phyloP scores from a whole-genome alignment of 1,284 basidiomycete species.

The Irpex lacteus region DNA sequence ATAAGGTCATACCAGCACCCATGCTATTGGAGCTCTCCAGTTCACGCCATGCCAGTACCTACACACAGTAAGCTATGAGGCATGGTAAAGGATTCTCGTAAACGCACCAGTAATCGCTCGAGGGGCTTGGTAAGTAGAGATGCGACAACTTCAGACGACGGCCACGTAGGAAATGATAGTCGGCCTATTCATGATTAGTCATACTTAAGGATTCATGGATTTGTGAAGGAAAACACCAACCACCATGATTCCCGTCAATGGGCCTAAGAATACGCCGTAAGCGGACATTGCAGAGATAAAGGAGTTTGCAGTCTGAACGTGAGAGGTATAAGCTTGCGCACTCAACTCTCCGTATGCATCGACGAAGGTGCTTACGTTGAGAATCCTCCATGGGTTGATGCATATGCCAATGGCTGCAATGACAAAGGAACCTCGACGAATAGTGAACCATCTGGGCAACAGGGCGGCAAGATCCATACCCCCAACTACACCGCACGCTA shows the following conservation, averaged over 20 bases:
- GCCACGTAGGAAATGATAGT: slow-evolving; percentile 26
- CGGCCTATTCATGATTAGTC: slow-evolving; percentile 15
- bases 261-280: slow-evolving; percentile 30
- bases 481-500: slow-evolving; percentile 29
- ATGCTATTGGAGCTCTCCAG: slow-evolving; percentile 29
- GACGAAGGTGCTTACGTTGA: slow-evolving; percentile 22
- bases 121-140: slow-evolving; percentile 21
- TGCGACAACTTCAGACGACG: slow-evolving; percentile 27
- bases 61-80: neutral
- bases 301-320: slow-evolving; percentile 27
- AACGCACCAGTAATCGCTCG: slow-evolving; percentile 29
- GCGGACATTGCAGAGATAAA: slow-evolving; percentile 31
- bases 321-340: neutral
- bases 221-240: slow-evolving; percentile 17
- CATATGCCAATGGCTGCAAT: slow-evolving; percentile 29
- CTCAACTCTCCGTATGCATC: neutral
- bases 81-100: neutral
- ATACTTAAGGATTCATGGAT: too few relatives aligned
- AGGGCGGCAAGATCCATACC: slow-evolving; percentile 31
- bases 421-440: slow-evolving; percentile 29
- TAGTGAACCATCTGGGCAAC: slow-evolving; percentile 26
- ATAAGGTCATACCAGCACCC: slow-evolving; percentile 23
- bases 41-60: slow-evolving; percentile 31
- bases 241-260: slow-evolving; percentile 31
- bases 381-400: slow-evolving; percentile 32